Evolutionary conservation across 345 rosid genomes (phyloP).

Genomic region (Rhizophora mangle): DNA sequence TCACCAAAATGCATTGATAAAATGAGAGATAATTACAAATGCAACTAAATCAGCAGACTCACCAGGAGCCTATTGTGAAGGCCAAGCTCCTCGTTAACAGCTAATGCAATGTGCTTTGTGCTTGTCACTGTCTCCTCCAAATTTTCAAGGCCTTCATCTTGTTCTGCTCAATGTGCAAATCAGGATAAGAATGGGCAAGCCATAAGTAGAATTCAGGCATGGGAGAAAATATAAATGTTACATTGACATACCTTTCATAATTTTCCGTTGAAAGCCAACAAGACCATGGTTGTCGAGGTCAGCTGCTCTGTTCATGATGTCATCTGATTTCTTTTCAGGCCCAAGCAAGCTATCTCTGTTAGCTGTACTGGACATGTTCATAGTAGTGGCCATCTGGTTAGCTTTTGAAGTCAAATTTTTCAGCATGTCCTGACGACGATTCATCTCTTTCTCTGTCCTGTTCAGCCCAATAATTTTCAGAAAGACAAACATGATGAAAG

Average conservation of each 20-base stretch:
- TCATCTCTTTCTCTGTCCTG: not conserved
- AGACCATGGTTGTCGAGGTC: not conserved
- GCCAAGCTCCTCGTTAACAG: conserved; percentile 1
- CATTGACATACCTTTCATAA: not conserved
- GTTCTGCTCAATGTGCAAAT: conserved; percentile 1
- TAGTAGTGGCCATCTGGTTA: not conserved
- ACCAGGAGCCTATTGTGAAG: not conserved
- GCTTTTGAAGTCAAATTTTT: not conserved
- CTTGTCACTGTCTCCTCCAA: not conserved
- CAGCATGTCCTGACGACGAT: conserved; percentile 4
- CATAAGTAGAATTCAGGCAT: too few relatives aligned
- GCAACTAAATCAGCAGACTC: not conserved
- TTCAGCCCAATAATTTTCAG: not conserved
- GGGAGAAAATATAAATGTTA: not conserved
- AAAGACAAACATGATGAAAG: not conserved
- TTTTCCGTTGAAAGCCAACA: not conserved
- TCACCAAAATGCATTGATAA: not conserved
- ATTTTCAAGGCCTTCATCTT: not conserved
- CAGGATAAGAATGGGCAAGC: not conserved
- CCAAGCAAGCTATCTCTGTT: not conserved
- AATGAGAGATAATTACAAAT: not conserved
- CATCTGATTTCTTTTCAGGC: not conserved
- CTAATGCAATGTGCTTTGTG: not conserved
- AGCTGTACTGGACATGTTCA: not conserved
- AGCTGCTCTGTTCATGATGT: not conserved